Percentiles rank a stretch among this genome's conserved stretches.
Conservation (phyloP, 1,284 basidiomycete species). For the Pulchroboletus neoregius region DNA sequence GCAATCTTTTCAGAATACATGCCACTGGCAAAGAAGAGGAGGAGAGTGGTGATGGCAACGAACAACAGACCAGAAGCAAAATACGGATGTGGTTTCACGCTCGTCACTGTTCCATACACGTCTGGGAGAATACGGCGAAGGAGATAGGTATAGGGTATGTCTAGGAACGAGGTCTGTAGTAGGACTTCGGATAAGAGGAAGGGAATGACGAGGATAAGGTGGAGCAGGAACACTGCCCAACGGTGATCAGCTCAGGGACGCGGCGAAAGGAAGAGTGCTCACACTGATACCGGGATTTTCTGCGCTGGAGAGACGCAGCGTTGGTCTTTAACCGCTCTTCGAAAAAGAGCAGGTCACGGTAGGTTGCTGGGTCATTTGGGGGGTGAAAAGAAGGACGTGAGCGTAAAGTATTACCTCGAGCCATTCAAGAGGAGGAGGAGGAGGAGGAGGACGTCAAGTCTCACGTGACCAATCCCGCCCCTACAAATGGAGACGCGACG, state of each 20-base stretch:
- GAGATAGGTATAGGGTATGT: conserved; percentile 55
- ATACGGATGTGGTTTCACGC: conserved; percentile 60
- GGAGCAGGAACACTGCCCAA: conserved; percentile 70
- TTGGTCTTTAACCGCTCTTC: conserved; percentile 96
- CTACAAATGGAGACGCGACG: no score
- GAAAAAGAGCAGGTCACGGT: conserved; percentile 87
- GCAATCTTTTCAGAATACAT: conserved; percentile 96
- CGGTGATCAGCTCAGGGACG: conserved; percentile 11
- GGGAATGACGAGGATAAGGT: conserved; percentile 64
- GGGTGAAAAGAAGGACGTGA: conserved; percentile 32
- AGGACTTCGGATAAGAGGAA: conserved; percentile 74
- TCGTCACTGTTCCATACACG: conserved; percentile 41
- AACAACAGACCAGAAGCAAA: conserved; percentile 74
- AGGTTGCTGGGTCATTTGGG: conserved; percentile 58
- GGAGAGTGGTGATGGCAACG: conserved; percentile 84
- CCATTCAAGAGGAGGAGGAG: conserved; percentile 27
- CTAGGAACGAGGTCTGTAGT: conserved; percentile 62
- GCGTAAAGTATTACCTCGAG: conserved; percentile 36
- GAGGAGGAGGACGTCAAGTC: no score
- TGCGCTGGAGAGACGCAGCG: conserved; percentile 73
- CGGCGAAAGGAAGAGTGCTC: conserved; percentile 27
- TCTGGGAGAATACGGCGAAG: conserved; percentile 50
- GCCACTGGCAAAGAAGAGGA: conserved; percentile 94
- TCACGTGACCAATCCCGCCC: no score
- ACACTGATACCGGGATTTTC: conserved; percentile 89